phyloP scores from a whole-genome alignment of 345 rosid species.

The Aquilaria yunnanensis region DNA sequence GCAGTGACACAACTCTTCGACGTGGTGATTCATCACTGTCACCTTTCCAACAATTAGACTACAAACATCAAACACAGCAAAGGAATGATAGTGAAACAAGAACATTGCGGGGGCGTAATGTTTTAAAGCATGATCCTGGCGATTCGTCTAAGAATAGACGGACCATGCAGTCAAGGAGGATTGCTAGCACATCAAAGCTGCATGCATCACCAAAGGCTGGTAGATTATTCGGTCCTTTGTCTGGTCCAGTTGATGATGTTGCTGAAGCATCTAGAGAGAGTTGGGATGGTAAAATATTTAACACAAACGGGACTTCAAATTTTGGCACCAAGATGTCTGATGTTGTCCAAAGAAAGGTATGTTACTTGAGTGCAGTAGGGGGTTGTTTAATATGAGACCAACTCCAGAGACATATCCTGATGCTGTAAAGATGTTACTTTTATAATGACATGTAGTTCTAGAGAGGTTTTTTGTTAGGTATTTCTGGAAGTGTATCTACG shows the following conservation, averaged over 20 bases:
- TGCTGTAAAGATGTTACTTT: background rate
- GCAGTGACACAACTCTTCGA: conserved; percentile 43
- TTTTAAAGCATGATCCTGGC: conserved; percentile 59
- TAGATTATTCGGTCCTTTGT: conserved; percentile 43
- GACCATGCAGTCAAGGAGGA: conserved; percentile 58
- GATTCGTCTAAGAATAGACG: conserved; percentile 55
- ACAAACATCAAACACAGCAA: conserved; percentile 54
- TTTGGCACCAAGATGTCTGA: conserved; percentile 68
- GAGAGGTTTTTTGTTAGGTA: background rate
- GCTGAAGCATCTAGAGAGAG: conserved; percentile 53
- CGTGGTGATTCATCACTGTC: conserved; percentile 44
- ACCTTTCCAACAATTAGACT: conserved; percentile 51
- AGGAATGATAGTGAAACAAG: conserved; percentile 47
- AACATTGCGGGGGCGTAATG: conserved; percentile 30
- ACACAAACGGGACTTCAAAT: conserved; percentile 44
- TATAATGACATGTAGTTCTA: too few species aligned
- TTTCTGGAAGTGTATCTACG: background rate
- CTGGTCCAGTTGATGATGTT: conserved; percentile 47
- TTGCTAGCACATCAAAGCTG: conserved; percentile 56
- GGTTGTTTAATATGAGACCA: too few species aligned
- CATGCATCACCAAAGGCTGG: conserved; percentile 66
- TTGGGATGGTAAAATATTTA: conserved; percentile 53
- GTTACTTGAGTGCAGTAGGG: background rate
- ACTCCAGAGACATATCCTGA: too few species aligned
- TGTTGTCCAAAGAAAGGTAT: conserved; percentile 80